Conservation (phyloP, 257 asterid species). For the Parsonsia alboflavescens region DNA sequence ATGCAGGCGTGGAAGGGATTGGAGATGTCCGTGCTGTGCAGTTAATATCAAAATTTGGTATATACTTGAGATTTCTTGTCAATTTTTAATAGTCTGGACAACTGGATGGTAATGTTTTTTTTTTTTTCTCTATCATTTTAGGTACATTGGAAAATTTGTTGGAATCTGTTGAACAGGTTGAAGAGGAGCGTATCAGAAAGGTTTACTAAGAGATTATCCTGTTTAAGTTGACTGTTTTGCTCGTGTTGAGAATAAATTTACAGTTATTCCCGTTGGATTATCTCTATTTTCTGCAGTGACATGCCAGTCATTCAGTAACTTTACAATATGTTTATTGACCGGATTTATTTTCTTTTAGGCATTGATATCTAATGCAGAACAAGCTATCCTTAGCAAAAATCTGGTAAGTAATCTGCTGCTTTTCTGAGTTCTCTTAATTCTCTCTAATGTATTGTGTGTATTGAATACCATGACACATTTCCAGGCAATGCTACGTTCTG, state of each 20-base stretch:
- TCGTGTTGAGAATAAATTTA: too few relatives aligned
- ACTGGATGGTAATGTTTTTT: background rate
- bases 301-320: background rate
- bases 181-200: conserved; percentile 71
- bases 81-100: background rate
- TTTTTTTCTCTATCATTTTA: conserved; percentile 20
- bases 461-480: conserved; percentile 15
- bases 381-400: conserved; percentile 88
- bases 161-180: conserved; percentile 69
- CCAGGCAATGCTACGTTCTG: conserved; percentile 87
- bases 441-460: background rate
- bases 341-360: conserved; percentile 39
- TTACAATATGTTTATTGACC: conserved; percentile 10
- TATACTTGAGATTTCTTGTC: conserved; percentile 8
- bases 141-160: conserved; percentile 88
- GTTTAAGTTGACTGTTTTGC: too few relatives aligned
- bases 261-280: background rate
- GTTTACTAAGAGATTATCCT: conserved; percentile 28
- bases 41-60: conserved; percentile 84
- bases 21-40: conserved; percentile 86
- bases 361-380: conserved; percentile 72
- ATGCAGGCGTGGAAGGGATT: conserved; percentile 91
- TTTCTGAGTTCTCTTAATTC: background rate
- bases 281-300: background rate
- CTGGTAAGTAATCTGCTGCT: conserved; percentile 30